Evolutionary conservation across 805 yeast species (phyloP).

Genomic region (Torulaspora quercuum): DNA sequence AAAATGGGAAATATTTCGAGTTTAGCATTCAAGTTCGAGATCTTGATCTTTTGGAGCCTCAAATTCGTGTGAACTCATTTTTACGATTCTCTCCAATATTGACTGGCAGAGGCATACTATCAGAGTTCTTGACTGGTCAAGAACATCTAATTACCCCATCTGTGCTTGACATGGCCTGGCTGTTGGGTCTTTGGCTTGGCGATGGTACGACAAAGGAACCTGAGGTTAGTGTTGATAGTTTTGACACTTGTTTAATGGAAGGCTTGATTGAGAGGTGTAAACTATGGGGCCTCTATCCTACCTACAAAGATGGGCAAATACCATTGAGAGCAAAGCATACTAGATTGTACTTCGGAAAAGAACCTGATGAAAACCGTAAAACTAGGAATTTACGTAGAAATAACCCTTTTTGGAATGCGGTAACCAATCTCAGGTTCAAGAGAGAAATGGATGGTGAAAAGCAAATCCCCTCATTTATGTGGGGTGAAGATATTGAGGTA

Average conservation of each 20-base stretch:
- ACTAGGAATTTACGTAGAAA: conserved; percentile 22
- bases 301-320: conserved; percentile 21
- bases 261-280: conserved; percentile 28
- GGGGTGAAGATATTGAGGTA: conserved; percentile 39
- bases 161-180: conserved; percentile 36
- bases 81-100: conserved; percentile 40
- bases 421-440: conserved; percentile 26
- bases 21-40: conserved; percentile 44
- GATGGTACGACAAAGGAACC: conserved; percentile 33
- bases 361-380: conserved; percentile 13
- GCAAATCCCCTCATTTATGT: conserved; percentile 37
- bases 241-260: conserved; percentile 27
- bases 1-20: conserved; percentile 32
- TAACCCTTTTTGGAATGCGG: conserved; percentile 36
- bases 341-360: conserved; percentile 23
- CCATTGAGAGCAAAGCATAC: conserved; percentile 29
- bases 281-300: conserved; percentile 28
- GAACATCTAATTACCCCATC: conserved; percentile 26
- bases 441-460: conserved; percentile 27
- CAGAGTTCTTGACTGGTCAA: conserved; percentile 30
- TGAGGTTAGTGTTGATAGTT: conserved; percentile 33
- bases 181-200: conserved; percentile 44
- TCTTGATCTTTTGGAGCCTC: conserved; percentile 28
- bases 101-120: conserved; percentile 36
- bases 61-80: conserved; percentile 34